Conservation (phyloP, 1,284 basidiomycete genomes). For the Marasmius tenuissimus region DNA sequence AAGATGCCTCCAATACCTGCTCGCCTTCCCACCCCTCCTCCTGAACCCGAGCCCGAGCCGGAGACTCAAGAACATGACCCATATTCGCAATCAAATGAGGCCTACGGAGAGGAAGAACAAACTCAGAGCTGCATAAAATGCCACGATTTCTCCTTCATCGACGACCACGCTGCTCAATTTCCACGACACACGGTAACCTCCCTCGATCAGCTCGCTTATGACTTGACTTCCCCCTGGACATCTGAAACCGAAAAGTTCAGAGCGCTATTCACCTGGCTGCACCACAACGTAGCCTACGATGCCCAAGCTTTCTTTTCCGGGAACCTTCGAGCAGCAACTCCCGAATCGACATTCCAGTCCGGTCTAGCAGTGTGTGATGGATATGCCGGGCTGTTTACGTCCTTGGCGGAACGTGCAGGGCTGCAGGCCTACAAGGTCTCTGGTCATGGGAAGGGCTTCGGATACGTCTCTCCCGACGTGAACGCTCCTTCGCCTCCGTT, state of each 20-base stretch:
- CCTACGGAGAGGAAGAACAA: conserved; percentile 12
- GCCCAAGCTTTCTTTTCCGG: conserved; percentile 39
- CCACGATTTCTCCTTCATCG: conserved; percentile 40
- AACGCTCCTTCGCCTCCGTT: conserved; percentile 32
- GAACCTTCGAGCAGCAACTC: conserved; percentile 31
- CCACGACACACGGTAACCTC: conserved; percentile 38
- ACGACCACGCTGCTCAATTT: conserved; percentile 42
- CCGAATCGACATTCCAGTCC: conserved; percentile 35
- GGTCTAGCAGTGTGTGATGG: conserved; percentile 48
- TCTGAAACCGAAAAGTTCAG: conserved; percentile 43
- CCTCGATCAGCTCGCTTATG: conserved; percentile 35
- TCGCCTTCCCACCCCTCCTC: conserved; percentile 29
- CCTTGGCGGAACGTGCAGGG: conserved; percentile 36
- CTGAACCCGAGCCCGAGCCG: conserved; percentile 25
- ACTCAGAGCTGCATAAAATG: conserved; percentile 37
- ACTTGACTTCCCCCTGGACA: conserved; percentile 39
- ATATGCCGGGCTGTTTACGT: conserved; percentile 41
- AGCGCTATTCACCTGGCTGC: conserved; percentile 45
- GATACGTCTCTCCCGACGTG: conserved; percentile 31
- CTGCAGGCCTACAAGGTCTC: conserved; percentile 37
- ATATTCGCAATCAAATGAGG: conserved; percentile 14
- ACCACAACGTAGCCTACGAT: conserved; percentile 45
- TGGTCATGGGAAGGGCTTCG: conserved; percentile 47
- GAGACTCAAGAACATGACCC: conserved; percentile 10
- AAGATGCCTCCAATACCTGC: conserved; percentile 26